Evolutionary conservation across 2,329 filamentous ascomycete species (phyloP).

Genomic region (Colletotrichum cuscutae): DNA sequence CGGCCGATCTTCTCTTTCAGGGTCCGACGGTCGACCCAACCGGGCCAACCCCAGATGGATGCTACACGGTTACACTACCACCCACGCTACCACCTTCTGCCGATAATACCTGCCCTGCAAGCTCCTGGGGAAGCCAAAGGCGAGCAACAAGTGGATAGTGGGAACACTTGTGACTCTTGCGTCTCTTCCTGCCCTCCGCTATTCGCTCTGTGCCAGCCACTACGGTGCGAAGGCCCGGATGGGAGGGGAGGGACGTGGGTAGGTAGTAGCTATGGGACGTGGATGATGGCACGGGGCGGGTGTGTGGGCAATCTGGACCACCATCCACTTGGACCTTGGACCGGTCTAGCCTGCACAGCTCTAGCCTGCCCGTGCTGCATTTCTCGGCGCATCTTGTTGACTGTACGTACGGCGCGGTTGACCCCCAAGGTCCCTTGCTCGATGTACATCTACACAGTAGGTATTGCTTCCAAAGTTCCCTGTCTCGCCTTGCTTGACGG

Average conservation of each 20-base stretch:
- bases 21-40: constrained; percentile 33
- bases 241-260: not conserved
- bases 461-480: not conserved
- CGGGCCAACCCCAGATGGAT: constrained; percentile 27
- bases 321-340: constrained; percentile 28
- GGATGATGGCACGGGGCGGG: not conserved
- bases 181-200: not conserved
- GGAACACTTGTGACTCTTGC: not conserved
- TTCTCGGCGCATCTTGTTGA: constrained; percentile 32
- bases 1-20: constrained; percentile 32
- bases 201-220: not conserved
- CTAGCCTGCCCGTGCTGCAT: constrained; percentile 34
- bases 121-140: not conserved
- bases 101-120: constrained; percentile 20
- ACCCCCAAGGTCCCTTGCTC: constrained; percentile 26
- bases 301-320: constrained; percentile 20
- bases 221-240: not conserved
- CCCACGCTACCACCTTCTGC: constrained; percentile 16
- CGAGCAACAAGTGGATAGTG: not conserved
- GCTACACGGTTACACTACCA: not conserved
- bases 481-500: constrained; percentile 25
- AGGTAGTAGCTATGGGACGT: not conserved
- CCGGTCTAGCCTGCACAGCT: constrained; percentile 29
- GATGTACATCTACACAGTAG: constrained; percentile 18
- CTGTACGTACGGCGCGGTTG: constrained; percentile 5